Conservation (phyloP, 1,284 basidiomycete species). For the Cryptococcus floricola region DNA sequence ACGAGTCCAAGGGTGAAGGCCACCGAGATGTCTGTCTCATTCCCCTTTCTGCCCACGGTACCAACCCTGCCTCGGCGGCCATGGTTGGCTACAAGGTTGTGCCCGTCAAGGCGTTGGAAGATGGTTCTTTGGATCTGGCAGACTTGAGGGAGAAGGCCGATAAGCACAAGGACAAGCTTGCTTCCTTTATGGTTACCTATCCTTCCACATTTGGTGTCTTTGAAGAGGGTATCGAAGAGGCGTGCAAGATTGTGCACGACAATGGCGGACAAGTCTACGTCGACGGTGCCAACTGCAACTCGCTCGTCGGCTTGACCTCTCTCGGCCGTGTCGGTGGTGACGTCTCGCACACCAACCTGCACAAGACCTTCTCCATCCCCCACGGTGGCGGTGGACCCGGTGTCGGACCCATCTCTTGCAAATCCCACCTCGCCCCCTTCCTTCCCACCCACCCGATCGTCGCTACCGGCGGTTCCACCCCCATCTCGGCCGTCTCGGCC, state of each 20-base stretch:
- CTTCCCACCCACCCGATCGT: conserved; percentile 85
- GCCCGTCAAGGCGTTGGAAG: conserved; percentile 77
- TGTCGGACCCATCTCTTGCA: conserved; percentile 84
- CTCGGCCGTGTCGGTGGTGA: conserved; percentile 95
- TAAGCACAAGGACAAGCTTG: conserved; percentile 84
- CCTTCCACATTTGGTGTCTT: conserved; percentile 97
- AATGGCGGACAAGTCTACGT: conserved; percentile 97
- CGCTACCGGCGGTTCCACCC: conserved; percentile 61
- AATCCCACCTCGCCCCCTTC: conserved; percentile 89
- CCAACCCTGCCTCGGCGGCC: conserved; percentile 90
- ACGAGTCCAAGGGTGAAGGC: conserved; percentile 77
- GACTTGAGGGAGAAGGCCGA: conserved; percentile 85
- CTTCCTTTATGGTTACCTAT: conserved; percentile 97
- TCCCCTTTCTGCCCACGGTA: conserved; percentile 92
- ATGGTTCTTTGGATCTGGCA: conserved; percentile 83
- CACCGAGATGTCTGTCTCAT: conserved; percentile 91
- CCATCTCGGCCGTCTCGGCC: conserved; percentile 83
- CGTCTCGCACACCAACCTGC: conserved; percentile 95
- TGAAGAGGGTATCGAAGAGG: conserved; percentile 86
- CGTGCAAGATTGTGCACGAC: conserved; percentile 88
- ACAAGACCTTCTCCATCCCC: conserved; percentile 71
- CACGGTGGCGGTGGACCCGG: conserved; percentile 98
- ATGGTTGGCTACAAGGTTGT: conserved; percentile 98
- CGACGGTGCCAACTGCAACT: conserved; percentile 95
- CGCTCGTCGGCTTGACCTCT: conserved; percentile 90